A percentile compares a stretch with the other conserved stretches of the same genome.
Conservation (phyloP, 345 rosid species). For the Lepidium africanum region DNA sequence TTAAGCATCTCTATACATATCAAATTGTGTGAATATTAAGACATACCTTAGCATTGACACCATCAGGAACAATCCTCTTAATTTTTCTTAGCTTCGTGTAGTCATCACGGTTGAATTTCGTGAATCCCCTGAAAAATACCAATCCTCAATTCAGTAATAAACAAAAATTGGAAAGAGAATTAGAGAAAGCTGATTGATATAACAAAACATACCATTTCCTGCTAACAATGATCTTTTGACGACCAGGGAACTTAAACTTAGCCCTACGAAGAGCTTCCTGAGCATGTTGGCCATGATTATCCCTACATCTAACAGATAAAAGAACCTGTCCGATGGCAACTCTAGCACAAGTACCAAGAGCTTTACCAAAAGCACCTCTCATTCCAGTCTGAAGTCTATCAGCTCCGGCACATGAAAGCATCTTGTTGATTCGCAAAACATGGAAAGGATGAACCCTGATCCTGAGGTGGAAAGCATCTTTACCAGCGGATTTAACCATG, state of each 20-base stretch:
- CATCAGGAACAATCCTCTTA: conserved; percentile 53
- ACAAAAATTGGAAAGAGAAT: neutral
- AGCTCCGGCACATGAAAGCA: conserved; percentile 88
- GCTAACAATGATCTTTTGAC: conserved; percentile 76
- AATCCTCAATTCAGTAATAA: neutral
- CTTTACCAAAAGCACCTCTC: conserved; percentile 80
- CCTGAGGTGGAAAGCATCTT: conserved; percentile 72
- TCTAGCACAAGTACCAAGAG: conserved; percentile 63
- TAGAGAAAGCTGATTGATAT: neutral
- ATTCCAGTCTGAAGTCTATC: conserved; percentile 84
- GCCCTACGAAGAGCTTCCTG: conserved; percentile 82
- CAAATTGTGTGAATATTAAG: too few species aligned
- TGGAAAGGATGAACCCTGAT: conserved; percentile 78
- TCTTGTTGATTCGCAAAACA: conserved; percentile 72
- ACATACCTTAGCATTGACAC: conserved; percentile 68
- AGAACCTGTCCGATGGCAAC: conserved; percentile 81
- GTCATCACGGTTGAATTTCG: conserved; percentile 56
- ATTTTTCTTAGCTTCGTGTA: conserved; percentile 49
- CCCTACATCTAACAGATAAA: conserved; percentile 71
- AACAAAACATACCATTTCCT: conserved; percentile 52
- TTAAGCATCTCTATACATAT: too few species aligned
- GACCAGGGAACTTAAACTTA: conserved; percentile 73
- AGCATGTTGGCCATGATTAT: conserved; percentile 55
- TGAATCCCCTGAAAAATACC: conserved; percentile 56
- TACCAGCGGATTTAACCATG: conserved; percentile 66